Conservation (phyloP, 202 grass and related monocot genomes). For the Setaria viridis region DNA sequence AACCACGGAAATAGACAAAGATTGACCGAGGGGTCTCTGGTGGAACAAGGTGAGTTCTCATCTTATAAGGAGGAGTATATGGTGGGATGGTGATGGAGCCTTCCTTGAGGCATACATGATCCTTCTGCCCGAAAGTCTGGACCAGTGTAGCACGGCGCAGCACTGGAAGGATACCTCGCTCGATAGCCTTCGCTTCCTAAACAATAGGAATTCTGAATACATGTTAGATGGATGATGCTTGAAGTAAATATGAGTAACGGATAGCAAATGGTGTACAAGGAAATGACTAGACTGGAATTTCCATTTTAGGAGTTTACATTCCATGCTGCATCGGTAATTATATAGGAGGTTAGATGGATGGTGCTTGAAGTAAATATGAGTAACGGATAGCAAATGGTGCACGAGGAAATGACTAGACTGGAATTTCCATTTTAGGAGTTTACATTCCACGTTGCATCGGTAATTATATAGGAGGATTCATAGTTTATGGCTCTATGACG, state of each 20-base stretch:
- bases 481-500: neutral
- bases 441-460: neutral
- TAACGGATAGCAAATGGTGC: neutral
- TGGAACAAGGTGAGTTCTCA: conserved; percentile 78
- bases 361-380: neutral
- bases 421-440: neutral
- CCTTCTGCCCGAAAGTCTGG: conserved; percentile 87
- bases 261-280: neutral
- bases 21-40: conserved; percentile 82
- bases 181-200: conserved; percentile 84
- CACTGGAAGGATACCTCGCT: conserved; percentile 77
- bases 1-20: conserved; percentile 94
- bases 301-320: neutral
- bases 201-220: conserved; percentile 18
- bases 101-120: conserved; percentile 88
- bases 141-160: conserved; percentile 82
- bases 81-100: conserved; percentile 89
- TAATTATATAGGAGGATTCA: neutral
- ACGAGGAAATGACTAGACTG: neutral
- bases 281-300: neutral
- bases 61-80: conserved; percentile 89
- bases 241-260: neutral
- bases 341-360: conserved; percentile 5
- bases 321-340: neutral
- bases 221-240: conserved; percentile 24